phyloP scores from a whole-genome alignment of 2,329 filamentous ascomycete species.

The Phialophora tarda region DNA sequence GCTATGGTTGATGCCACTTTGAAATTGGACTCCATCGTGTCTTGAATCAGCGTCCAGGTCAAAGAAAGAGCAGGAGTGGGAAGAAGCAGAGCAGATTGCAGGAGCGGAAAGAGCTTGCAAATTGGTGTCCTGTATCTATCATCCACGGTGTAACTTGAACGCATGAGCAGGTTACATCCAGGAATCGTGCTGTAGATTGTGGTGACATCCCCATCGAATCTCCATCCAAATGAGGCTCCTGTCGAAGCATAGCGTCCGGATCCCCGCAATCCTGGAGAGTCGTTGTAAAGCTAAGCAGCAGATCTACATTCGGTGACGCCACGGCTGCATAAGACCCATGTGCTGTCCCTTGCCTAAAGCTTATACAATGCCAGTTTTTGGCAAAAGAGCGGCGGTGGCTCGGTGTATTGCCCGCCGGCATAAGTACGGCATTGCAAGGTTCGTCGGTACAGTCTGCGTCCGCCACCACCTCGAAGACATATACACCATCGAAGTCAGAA shows the following conservation, averaged over 20 bases:
- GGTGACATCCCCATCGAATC: not conserved
- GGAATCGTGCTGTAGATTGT: not conserved
- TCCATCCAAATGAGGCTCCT: not conserved
- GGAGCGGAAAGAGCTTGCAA: not conserved
- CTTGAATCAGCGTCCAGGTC: not conserved
- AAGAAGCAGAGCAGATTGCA: not conserved
- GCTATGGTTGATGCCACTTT: not conserved
- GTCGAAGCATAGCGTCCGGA: not conserved
- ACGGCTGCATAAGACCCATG: slow-evolving; percentile 1
- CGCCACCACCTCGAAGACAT: not conserved
- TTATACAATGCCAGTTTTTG: not conserved
- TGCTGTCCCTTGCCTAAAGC: not conserved
- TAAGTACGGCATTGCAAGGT: not conserved
- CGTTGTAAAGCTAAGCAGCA: not conserved
- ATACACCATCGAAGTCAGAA: not conserved
- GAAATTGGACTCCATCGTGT: slow-evolving; percentile 4
- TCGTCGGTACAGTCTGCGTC: not conserved
- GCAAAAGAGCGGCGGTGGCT: not conserved
- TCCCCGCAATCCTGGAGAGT: slow-evolving; percentile 8
- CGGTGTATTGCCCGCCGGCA: slow-evolving; percentile 1
- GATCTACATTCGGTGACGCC: slow-evolving; percentile 8
- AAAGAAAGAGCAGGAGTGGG: not conserved
- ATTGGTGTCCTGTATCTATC: not conserved
- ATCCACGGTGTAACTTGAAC: not conserved
- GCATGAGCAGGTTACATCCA: slow-evolving; percentile 10